Base-by-base conservation (phyloP, 768 basidiomycete species). In the Mycena alexandri region DNA sequence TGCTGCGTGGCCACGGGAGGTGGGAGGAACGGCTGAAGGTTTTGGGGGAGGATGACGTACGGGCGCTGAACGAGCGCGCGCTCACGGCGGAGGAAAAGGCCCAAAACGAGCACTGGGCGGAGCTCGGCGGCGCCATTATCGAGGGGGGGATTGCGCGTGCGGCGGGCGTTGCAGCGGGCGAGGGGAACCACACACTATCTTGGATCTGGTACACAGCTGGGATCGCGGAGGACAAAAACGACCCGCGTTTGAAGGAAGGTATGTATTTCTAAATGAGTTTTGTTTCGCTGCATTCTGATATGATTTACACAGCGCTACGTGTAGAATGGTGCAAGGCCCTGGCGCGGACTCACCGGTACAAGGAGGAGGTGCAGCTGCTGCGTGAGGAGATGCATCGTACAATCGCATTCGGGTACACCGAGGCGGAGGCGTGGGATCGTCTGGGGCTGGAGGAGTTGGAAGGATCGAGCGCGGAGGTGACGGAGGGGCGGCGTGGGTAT, bases 321-420 rank as follows among this genome's bases (percentile, higher is more conserved):
- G 17, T 46, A 4, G 61, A 63, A 24, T 63, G 50, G 50, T 63
- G 52, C 52, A 63, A 63, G 25, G 61, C 41, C 1, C 48, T 42
- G 21, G 44, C 72, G 2, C 48, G 69, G 3, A 50, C 53, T 11
- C n/a, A 34, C 8, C 65, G 54, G 6, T 74, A 70, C 67, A 21
- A 25, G 2, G 69, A 74, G 33, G 73, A 74, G 25, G 54, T 67
- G 2, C 38, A 29, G 24, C 41, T 73, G 5, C 41, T 74, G 10
- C 38, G 24, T 10, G 70, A 71, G 33, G 72, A 74, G 29, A 74
- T 72, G 72, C 41, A 62, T 16, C 55, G 63, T 1, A 56, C 41
- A 5, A 16, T 56, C 0, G 38, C 41, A 5, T 56, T 56, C 29
- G 38, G 55, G 3, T 13, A n/a, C 12, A 53, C 16, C 0, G 19